Base-by-base conservation (phyloP, 805 yeast species). In the Sugiyamaella valdiviana region DNA sequence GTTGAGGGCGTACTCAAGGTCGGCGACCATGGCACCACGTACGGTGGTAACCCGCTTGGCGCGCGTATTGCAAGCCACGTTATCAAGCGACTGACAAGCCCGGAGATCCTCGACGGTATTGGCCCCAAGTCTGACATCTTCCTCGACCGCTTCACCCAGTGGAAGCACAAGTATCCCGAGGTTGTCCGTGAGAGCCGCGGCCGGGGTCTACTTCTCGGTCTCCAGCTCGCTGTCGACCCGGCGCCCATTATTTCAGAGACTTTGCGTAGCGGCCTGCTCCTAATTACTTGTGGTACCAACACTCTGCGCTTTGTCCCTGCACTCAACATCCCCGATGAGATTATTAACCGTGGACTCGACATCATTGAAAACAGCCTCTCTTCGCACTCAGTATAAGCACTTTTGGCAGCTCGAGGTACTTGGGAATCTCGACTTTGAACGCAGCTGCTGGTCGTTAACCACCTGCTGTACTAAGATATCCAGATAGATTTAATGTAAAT, bases 21-120 rank as follows among this genome's bases (percentile, higher is more conserved):
- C 19, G 99, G 99, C 50, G 99, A 93, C 63, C 99, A 91, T 64
- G 99, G 99, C 49, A 91, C 98, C 2, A 91, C 99, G 0, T 91
- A 84, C 63, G 98, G 99, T 54, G 99, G 99, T 48, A 93, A 93
- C 66, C 98, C 98, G 48, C 71, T 93, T 54, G 98, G 89, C 4
- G 75, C 91, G 32, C 79, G 90, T 53, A 78, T 93, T 44, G 96
- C 89, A 4, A 70, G 75, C 39, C 82, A 84, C 61, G 95, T 93
- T 12, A 68, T 93, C 20, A 80, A 76, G 46, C 76, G 79, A 57
- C 75, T 93, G 39, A 74, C 88, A 12, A 68, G 82, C 43, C 66
- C 72, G 3, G 75, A 71, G 16, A 83, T 93, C 55, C 73, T 87
- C 58, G 62, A 67, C 6, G 65, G 72, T 9, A 96, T 93, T 17